Evolutionary conservation across 2,329 filamentous ascomycete genomes (phyloP), one percentile per base, ranked within the genome.

Genomic region (Phyllosticta ampelicida): DNA sequence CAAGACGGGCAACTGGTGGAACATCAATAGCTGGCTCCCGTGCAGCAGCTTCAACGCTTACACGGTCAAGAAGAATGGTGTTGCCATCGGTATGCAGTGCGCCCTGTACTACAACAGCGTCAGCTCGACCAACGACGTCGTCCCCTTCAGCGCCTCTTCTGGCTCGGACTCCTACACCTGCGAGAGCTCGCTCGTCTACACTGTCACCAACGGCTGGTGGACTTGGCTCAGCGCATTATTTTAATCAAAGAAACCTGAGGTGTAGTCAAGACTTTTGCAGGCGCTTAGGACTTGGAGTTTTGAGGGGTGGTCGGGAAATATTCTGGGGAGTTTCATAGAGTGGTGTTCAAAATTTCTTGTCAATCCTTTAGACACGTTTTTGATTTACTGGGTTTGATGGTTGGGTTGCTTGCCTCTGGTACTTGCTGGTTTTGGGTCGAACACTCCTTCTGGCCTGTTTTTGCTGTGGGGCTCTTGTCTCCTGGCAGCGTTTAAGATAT

Each of bases 41-140:
- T 72, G 68, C 64, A 64, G 65, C 36, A 71, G 68, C 62, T 67
- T 66, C 62, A 69, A 71, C 58, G 68, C 68, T 2, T 70, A 71
- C 59, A 53, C 70, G 11, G 59, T 70, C n/a, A 60, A 64, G 36
- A 65, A 65, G 53, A 63, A 68, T 54, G 59, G 60, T 1, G 60
- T 61, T 29, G 55, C 61, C 21, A 57, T 60, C 53, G 30, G 63
- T 6, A 67, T 71, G 59, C 66, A 67, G 61, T 70, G 68, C 60
- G 55, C 64, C 48, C 55, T 64, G 9, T 58, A 53, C 55, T 53
- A 58, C 44, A 44, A 30, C n/a, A 51, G 44, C 9, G 36, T 58
- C 36, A 21, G 18, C n/a, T 16, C 30, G 29, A 29, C 19, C 51
- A 53, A 30, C 6, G 50, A 44, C 29, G 18, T n/a, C 51, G 53